Percentiles rank a stretch among this genome's conserved stretches.
Evolutionary conservation across 225 moss, liverwort and hornwort species (phyloP).

Genomic region (Asterella californica): DNA sequence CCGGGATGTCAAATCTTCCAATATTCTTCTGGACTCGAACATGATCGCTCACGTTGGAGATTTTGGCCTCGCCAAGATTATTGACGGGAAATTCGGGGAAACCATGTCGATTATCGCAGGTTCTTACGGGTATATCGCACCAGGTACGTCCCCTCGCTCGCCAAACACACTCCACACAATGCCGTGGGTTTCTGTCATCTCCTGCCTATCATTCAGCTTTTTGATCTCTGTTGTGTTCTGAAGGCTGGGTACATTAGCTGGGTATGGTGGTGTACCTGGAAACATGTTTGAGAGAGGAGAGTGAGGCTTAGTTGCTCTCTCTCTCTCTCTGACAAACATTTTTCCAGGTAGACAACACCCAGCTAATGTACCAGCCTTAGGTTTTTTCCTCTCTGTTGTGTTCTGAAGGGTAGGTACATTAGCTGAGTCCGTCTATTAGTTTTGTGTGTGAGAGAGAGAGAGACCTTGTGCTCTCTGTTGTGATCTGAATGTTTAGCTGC

Average conservation of each 20-base stretch:
- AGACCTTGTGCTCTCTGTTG: too few species aligned
- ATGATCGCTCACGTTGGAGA: conserved; percentile 68
- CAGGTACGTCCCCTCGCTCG: conserved; percentile 24
- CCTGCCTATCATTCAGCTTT: neutral
- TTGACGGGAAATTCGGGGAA: conserved; percentile 55
- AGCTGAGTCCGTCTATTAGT: too few species aligned
- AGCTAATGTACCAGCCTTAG: too few species aligned
- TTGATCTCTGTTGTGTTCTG: neutral
- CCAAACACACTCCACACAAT: neutral
- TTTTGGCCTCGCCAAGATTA: conserved; percentile 71
- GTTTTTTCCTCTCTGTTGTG: too few species aligned
- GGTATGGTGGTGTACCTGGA: neutral
- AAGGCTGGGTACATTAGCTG: neutral
- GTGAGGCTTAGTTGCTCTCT: too few species aligned
- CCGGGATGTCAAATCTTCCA: conserved; percentile 78
- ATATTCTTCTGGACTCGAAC: conserved; percentile 65
- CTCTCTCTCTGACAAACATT: too few species aligned
- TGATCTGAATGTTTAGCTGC: too few species aligned
- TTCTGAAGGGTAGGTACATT: too few species aligned
- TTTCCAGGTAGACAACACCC: too few species aligned
- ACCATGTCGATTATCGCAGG: conserved; percentile 53
- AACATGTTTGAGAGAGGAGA: too few species aligned
- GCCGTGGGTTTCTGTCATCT: neutral
- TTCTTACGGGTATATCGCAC: conserved; percentile 46
- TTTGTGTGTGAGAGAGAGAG: too few species aligned